Evolutionary conservation across 768 basidiomycete genomes (phyloP).

Genomic region (Daedaleopsis nitida): DNA sequence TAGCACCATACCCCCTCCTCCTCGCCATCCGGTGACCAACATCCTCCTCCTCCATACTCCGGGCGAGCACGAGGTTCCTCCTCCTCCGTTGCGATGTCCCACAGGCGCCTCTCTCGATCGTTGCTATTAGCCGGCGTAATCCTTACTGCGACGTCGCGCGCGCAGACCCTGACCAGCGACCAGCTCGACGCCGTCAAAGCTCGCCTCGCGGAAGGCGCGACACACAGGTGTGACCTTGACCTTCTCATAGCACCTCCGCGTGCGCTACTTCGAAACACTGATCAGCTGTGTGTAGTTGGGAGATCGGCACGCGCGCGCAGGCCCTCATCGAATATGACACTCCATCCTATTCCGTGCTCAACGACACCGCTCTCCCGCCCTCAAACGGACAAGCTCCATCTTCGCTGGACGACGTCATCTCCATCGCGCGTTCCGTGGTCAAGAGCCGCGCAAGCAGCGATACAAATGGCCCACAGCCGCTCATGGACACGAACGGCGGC

Average conservation of each 20-base stretch:
- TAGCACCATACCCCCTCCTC: no score
- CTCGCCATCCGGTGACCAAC: no score
- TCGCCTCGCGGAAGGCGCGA: constrained; percentile 43
- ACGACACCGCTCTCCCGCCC: constrained; percentile 25
- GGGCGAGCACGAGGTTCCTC: no score
- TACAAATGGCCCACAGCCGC: constrained; percentile 53
- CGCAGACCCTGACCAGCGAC: constrained; percentile 38
- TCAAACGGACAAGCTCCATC: constrained; percentile 31
- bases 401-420: constrained; percentile 54
- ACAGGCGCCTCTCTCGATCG: not conserved
- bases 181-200: constrained; percentile 40
- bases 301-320: constrained; percentile 51
- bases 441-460: constrained; percentile 44
- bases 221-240: constrained; percentile 38
- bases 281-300: constrained; percentile 44
- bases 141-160: constrained; percentile 4
- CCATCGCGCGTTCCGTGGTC: constrained; percentile 56
- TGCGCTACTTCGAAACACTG: not conserved
- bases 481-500: constrained; percentile 52
- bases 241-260: not conserved
- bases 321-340: constrained; percentile 53
- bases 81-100: not conserved
- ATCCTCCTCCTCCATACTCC: no score
- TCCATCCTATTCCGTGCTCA: constrained; percentile 48
- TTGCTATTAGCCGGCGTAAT: constrained; percentile 7